Base-by-base conservation (phyloP, 805 yeast species). In the Metschnikowia lochheadii region DNA sequence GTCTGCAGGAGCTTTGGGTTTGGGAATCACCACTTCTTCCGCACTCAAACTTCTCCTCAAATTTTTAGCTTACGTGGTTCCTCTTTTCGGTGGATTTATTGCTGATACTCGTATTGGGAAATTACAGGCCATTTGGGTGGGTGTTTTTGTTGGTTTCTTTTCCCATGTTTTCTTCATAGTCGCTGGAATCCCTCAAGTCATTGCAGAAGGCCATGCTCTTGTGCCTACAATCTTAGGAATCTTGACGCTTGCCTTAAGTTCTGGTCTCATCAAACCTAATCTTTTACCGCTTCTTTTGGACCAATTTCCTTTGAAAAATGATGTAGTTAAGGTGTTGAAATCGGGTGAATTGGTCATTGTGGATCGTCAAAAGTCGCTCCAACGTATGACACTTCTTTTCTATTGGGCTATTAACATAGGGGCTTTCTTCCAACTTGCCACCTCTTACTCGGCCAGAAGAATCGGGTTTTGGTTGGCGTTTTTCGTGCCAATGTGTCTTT, bases 321-420 rank as follows among this genome's bases (percentile, higher is more conserved):
- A 82, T 55, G 80, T 77, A 46, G 80, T 87, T 49, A 78, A 75
- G 64, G 79, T 78, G 3, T 70, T 78, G 50, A 77, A 78, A 56
- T 63, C 73, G 26, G 96, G 96, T 50, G 83, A 82, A 62, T 75
- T 77, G 44, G 91, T 86, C 34, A 81, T 85, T 57, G 66, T 77
- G 41, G 80, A 76, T 57, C 69, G 78, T 49, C 73, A 71, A 58
- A 66, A 72, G 49, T 63, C 78, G 4, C 61, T 76, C 50, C 73
- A 70, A 58, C 62, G 75, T 59, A 71, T 70, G 64, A 55, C 69
- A 3, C 63, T 21, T 57, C 57, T 47, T 41, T 79, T 78, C 62
- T 79, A 79, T 64, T 78, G 82, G 80, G 66, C 79, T 47, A 79
- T 80, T 56, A 80, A 78, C 58, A 68, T 78, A 52, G 84, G 83